A percentile compares a stretch with the other conserved stretches of the same genome.
phyloP scores from a whole-genome alignment of 257 asterid species.

The Fraxinus anomala region DNA sequence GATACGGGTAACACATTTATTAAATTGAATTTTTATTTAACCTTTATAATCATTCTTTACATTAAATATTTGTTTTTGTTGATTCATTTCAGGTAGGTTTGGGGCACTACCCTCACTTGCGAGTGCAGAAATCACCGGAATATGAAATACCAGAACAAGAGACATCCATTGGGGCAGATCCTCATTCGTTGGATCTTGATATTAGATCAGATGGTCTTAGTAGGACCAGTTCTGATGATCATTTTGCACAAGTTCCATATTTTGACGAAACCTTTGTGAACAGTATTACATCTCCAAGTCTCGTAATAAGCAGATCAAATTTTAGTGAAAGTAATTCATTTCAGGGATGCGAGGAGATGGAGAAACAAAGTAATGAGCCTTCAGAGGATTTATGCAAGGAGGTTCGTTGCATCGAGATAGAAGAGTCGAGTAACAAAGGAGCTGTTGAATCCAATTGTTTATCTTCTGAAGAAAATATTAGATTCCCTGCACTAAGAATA shows the following conservation, averaged over 20 bases:
- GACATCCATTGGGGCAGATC: slow-evolving; percentile 44
- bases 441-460: slow-evolving; percentile 30
- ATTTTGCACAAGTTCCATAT: slow-evolving; percentile 51
- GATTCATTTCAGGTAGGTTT: slow-evolving; percentile 52
- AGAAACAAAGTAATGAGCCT: slow-evolving; percentile 58
- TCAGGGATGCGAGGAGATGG: slow-evolving; percentile 80
- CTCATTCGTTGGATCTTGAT: slow-evolving; percentile 44
- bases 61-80: slow-evolving; percentile 8
- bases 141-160: slow-evolving; percentile 36
- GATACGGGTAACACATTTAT: slow-evolving; percentile 41
- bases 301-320: slow-evolving; percentile 43
- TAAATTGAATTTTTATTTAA: background rate
- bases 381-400: slow-evolving; percentile 81
- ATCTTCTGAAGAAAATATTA: slow-evolving; percentile 34
- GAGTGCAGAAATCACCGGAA: slow-evolving; percentile 58
- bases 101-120: slow-evolving; percentile 66
- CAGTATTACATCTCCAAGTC: slow-evolving; percentile 42
- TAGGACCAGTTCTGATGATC: slow-evolving; percentile 69
- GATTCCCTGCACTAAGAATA: slow-evolving; percentile 26
- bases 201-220: slow-evolving; percentile 60
- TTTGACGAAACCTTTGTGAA: slow-evolving; percentile 45
- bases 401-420: slow-evolving; percentile 75
- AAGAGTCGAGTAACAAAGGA: slow-evolving; percentile 40
- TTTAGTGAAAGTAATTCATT: slow-evolving; percentile 61
- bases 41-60: background rate